Evolutionary conservation across 2,329 filamentous ascomycete genomes (phyloP).

Genomic region (Trichoderma sp.): DNA sequence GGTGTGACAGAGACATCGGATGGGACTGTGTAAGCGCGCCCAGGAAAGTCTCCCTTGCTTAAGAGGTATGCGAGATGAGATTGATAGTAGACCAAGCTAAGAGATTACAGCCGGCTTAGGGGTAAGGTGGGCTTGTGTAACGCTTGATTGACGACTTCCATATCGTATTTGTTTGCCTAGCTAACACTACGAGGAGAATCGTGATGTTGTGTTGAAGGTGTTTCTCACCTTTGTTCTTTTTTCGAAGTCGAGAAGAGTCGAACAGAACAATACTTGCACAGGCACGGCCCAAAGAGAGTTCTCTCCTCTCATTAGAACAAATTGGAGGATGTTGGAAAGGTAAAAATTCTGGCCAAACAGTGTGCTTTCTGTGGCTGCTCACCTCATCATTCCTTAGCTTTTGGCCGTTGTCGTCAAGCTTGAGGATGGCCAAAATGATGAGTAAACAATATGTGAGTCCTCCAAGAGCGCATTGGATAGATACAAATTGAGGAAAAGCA

Average conservation of each 20-base stretch:
- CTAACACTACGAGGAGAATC: background rate
- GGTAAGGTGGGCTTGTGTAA: background rate
- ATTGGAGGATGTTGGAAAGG: background rate
- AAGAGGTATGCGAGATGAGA: background rate
- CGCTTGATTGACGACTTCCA: background rate
- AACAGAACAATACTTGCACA: background rate
- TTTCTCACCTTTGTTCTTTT: background rate
- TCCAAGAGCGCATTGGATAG: background rate
- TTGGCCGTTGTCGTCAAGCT: background rate
- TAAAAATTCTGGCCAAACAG: background rate
- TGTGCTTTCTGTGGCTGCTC: background rate
- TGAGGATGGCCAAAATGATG: background rate
- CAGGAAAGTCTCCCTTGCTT: background rate
- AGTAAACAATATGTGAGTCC: background rate
- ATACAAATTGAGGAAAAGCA: background rate
- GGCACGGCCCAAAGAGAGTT: background rate
- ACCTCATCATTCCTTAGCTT: background rate
- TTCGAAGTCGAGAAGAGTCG: background rate
- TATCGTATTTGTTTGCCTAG: background rate
- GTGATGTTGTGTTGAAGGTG: background rate
- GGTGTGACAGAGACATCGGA: background rate
- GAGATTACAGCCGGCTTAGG: background rate
- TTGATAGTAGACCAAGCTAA: background rate
- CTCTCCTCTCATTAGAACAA: background rate
- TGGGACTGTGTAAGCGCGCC: slow-evolving; percentile 5